Evolutionary conservation across 257 asterid species (phyloP), one percentile per base, ranked within the genome.

Genomic region (Ballota nigra): DNA sequence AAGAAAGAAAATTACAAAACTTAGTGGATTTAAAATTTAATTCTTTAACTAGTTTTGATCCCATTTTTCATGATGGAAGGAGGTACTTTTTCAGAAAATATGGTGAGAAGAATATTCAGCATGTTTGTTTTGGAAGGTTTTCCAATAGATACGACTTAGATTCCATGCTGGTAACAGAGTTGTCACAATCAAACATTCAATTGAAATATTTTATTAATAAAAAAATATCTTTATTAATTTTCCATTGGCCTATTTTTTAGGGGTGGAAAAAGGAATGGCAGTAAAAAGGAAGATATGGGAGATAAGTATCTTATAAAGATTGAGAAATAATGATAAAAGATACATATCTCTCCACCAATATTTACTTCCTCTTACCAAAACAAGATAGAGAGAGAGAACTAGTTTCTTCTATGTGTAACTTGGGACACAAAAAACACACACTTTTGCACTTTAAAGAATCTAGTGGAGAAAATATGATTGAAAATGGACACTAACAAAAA

Each of bases 401-500:
- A 15, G 77, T 70, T 68, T 57, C 22, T 12, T 49, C 45, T 56
- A 45, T 36, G 74, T 67, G 68, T 60, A 40, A 63, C 49, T 74
- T 43, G 70, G 73, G 73, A 64, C 76, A 64, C 63, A 36, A 69
- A 45, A 56, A 41, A 51, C 31, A 51, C 26, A 53, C 74, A 63
- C 75, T 76, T 73, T 80, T 80, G 76, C 76, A 57, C 81, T 76
- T 77, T 70, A 63, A 53, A 56, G 76, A 74, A 78, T 77, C 80
- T 62, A 81, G 71, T 74, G 73, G 73, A 68, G 64, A 57, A 68
- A 63, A 1, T 69, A 60, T 72, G 77, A 81, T 65, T 59, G 68
- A 61, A 58, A 74, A 65, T 69, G 61, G 66, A 56, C 68, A 29
- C 9, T 18, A 9, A 0, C 19, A 18, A 10, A 9, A 3, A 8